Evolutionary conservation across 805 yeast species (phyloP), one percentile per base, ranked within the genome.

Genomic region (Sugiyamaella smithiae): DNA sequence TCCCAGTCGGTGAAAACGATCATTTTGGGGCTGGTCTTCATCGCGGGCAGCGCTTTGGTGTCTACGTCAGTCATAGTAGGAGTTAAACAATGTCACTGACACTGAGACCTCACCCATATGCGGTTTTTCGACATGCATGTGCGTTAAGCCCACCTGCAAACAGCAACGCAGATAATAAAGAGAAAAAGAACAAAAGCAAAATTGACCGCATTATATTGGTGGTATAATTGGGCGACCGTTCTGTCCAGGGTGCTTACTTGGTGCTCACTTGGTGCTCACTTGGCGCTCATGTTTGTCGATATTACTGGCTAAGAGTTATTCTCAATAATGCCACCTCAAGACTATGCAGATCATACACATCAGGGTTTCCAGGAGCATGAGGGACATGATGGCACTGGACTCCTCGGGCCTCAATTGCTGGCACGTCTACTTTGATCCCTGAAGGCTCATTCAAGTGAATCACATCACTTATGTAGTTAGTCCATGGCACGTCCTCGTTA

Each of bases 1-100:
- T 93, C 99, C 81, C 95, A 93, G 67, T 93, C 99, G 37, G 97
- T 86, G 73, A 93, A 93, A 37, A 93, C 85, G 61, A 93, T 88
- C 41, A 95, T 91, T 54, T 78, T 76, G 56, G 71, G 70, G 49
- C 60, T 50, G 28, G 66, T 63, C 17, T 50, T 49, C 42, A 65
- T 51, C 2, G 68, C 68, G 16, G 67, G 64, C 11, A 56, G 40
- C 20, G 5, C 22, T 5, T 20, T 26, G n/a, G 33, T 12, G n/a
- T 38, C 29, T 29, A 40, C 24, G 7, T 40, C 12, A 11, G 43
- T 25, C 43, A 40, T 40, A 9, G 8, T 37, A 23, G 14, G 16
- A 8, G 41, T n/a, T 29, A n/a, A 29, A 29, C 33, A n/a, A n/a
- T n/a, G n/a, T n/a, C n/a, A n/a, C n/a, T n/a, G n/a, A n/a, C n/a